A percentile compares a stretch with the other conserved stretches of the same genome.
phyloP scores from a whole-genome alignment of 306 rosid genomes.

The Vigna reflexopilosa region DNA sequence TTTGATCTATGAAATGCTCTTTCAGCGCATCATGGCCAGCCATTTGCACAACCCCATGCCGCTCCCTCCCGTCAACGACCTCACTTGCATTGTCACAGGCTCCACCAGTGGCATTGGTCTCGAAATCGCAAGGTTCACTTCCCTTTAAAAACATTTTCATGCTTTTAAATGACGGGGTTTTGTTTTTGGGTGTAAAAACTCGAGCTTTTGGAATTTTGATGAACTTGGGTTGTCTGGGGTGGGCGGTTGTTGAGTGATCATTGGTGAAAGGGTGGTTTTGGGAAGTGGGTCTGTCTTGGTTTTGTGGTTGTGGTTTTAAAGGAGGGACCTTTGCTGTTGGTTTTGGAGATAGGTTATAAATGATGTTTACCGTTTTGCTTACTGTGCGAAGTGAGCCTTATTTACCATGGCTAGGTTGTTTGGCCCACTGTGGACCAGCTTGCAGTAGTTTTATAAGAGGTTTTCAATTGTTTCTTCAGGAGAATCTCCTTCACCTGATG shows the following conservation, averaged over 20 bases:
- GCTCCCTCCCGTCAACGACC: constrained; percentile 78
- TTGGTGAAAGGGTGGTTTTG: not conserved
- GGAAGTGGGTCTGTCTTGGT: constrained; percentile 10
- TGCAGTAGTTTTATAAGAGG: not conserved
- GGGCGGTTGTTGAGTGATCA: not conserved
- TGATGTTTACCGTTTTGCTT: constrained; percentile 1
- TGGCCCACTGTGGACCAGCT: not conserved
- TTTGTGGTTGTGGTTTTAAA: not conserved
- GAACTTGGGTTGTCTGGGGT: not conserved
- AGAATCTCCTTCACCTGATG: not conserved
- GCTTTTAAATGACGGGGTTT: not conserved
- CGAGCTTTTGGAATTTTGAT: not conserved
- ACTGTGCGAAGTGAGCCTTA: not conserved
- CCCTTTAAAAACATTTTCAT: not conserved
- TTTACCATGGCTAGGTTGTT: constrained; percentile 17
- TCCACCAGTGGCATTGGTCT: constrained; percentile 98
- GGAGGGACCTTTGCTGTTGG: constrained; percentile 17
- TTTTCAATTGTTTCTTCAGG: not conserved
- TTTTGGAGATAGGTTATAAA: constrained; percentile 9
- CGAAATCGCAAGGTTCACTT: constrained; percentile 81
- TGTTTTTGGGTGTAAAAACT: not conserved
- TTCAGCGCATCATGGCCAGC: constrained; percentile 87
- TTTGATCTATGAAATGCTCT: constrained; percentile 73
- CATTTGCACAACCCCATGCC: constrained; percentile 91
- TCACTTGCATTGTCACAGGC: constrained; percentile 91